Evolutionary conservation across 1,139 yeast genomes (phyloP).

Genomic region (Geotrichum cucujoidarum): DNA sequence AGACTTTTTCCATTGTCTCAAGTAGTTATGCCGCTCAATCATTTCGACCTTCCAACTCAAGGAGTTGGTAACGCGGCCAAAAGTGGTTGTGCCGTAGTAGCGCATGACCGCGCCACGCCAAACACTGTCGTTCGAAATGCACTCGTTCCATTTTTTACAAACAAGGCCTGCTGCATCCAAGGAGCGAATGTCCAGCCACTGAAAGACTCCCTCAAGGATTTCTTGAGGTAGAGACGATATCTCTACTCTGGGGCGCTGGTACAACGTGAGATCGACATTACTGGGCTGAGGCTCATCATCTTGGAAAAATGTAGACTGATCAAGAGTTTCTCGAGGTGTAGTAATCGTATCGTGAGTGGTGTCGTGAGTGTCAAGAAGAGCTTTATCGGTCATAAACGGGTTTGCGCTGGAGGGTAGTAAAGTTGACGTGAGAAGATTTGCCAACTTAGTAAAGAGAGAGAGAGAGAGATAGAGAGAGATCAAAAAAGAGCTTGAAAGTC

Average conservation of each 20-base stretch:
- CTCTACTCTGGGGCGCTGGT: conserved; percentile 6
- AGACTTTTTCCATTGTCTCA: conserved; percentile 33
- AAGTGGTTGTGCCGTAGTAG: conserved; percentile 24
- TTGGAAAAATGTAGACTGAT: conserved; percentile 9
- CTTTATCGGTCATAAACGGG: conserved; percentile 19
- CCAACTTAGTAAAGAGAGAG: no score
- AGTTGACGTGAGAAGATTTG: not conserved
- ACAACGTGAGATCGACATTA: conserved; percentile 12
- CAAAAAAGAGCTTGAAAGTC: no score
- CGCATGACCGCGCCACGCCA: conserved; percentile 34
- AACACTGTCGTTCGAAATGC: conserved; percentile 32
- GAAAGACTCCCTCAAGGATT: conserved; percentile 37
- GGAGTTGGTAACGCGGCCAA: conserved; percentile 31
- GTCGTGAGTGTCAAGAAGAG: conserved; percentile 5
- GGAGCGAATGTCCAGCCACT: conserved; percentile 30
- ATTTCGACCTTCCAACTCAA: conserved; percentile 35
- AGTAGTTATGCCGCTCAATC: conserved; percentile 28
- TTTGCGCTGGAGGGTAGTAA: not conserved
- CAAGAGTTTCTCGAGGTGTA: not conserved
- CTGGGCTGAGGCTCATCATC: conserved; percentile 11
- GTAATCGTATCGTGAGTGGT: not conserved
- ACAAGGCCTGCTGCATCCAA: conserved; percentile 34
- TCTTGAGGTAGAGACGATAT: conserved; percentile 31
- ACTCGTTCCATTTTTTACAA: conserved; percentile 33
- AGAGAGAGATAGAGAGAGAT: no score